phyloP scores from a whole-genome alignment of 768 basidiomycete species.

The Leccinum arenicola region DNA sequence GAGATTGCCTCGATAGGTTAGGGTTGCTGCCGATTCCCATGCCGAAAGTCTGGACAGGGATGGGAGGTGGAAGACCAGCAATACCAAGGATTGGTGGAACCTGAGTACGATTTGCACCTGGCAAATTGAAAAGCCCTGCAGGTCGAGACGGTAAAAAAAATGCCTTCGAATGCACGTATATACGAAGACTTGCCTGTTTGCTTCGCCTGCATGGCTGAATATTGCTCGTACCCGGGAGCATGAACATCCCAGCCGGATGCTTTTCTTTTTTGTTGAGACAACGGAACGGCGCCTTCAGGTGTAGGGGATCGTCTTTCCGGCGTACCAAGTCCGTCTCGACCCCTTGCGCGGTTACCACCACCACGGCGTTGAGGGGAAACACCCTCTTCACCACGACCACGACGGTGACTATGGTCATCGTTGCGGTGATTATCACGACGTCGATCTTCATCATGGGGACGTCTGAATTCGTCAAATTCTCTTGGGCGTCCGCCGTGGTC shows the following conservation, averaged over 20 bases:
- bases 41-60: constrained; percentile 81
- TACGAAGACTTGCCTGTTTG: constrained; percentile 69
- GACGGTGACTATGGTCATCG: constrained; percentile 33
- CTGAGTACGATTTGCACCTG: constrained; percentile 89
- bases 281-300: constrained; percentile 75
- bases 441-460: constrained; percentile 48
- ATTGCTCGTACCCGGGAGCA: constrained; percentile 92
- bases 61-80: constrained; percentile 77
- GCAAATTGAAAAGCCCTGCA: constrained; percentile 91
- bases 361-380: constrained; percentile 39
- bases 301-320: constrained; percentile 87
- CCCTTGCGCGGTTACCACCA: constrained; percentile 48
- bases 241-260: constrained; percentile 97
- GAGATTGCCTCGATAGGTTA: constrained; percentile 88
- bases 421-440: constrained; percentile 47
- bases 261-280: constrained; percentile 85
- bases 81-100: constrained; percentile 80
- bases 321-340: constrained; percentile 52
- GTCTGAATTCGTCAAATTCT: constrained; percentile 46
- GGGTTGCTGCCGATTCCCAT: constrained; percentile 87
- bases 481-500: constrained; percentile 46
- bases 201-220: constrained; percentile 96
- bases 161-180: neutral
- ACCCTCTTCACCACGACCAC: constrained; percentile 40
- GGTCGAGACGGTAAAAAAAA: constrained; percentile 13